These are phyloP conservation scores for Lathyrus tuberosus DNA, from an alignment of 306 rosid species.

Conservation along the genomic window DNA sequence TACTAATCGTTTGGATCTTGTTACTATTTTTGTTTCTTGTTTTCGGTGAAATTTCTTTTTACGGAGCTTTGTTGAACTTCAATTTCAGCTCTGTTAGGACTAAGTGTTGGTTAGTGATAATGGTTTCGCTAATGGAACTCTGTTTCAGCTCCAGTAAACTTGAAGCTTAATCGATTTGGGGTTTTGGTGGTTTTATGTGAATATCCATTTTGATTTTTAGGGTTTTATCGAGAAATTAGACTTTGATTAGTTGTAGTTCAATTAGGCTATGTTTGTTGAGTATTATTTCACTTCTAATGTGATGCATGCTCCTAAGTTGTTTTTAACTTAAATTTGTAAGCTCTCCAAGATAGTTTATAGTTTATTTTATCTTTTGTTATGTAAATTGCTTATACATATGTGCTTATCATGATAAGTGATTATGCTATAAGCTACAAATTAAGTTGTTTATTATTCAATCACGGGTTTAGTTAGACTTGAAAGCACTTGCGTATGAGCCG, in stretches of 20 bases:
- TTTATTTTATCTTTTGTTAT: too few species aligned
- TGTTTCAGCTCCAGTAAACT: background rate
- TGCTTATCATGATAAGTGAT: too few species aligned
- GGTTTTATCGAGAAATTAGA: background rate
- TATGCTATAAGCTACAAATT: too few species aligned
- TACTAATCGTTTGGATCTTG: constrained; percentile 28
- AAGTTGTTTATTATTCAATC: too few species aligned
- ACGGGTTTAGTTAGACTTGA: background rate
- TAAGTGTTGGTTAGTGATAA: background rate
- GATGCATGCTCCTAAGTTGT: too few species aligned
- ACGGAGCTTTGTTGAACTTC: background rate
- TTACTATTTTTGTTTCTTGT: background rate
- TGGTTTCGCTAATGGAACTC: background rate
- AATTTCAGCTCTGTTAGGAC: background rate
- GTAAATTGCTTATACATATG: too few species aligned
- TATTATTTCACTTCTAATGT: too few species aligned
- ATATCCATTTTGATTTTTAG: background rate
- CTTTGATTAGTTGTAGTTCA: too few species aligned
- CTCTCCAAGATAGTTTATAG: too few species aligned
- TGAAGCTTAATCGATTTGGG: background rate
- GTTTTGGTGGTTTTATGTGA: background rate
- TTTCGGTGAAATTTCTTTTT: background rate
- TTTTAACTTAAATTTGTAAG: too few species aligned
- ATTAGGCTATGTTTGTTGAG: too few species aligned
- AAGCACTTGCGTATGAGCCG: constrained; percentile 7